Evolutionary conservation across 495 filamentous ascomycete species (phyloP).

Genomic region (Amniculicola lignicola): DNA sequence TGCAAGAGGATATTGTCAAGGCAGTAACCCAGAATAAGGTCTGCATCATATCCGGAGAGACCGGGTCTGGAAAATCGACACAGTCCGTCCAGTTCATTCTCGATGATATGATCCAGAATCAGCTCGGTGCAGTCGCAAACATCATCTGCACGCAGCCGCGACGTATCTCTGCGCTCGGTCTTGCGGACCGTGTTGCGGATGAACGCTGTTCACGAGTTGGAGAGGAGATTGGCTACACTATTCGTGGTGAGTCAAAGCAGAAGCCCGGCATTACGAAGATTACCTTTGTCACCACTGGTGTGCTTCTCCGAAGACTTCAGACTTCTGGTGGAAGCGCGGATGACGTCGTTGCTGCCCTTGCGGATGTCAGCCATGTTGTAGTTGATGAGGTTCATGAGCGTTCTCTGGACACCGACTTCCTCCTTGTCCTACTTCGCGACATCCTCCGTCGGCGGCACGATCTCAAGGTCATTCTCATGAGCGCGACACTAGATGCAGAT

Average conservation of each 20-base stretch:
- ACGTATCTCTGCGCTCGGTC: slow-evolving; percentile 87
- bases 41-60: slow-evolving; percentile 94
- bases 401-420: slow-evolving; percentile 91
- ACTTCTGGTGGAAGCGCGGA: slow-evolving; percentile 75
- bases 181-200: slow-evolving; percentile 91
- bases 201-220: slow-evolving; percentile 81
- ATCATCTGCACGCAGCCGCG: slow-evolving; percentile 96
- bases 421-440: slow-evolving; percentile 83
- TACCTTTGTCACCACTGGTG: slow-evolving; percentile 94
- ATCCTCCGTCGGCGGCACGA: slow-evolving; percentile 73
- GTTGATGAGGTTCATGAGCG: slow-evolving; percentile 98
- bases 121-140: slow-evolving; percentile 73
- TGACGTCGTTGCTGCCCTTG: slow-evolving; percentile 66
- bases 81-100: slow-evolving; percentile 95
- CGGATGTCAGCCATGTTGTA: slow-evolving; percentile 89
- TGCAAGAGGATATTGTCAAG: slow-evolving; percentile 68
- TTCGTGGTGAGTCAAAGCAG: slow-evolving; percentile 81
- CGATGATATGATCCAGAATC: slow-evolving; percentile 78
- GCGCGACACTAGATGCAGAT: slow-evolving; percentile 87
- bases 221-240: slow-evolving; percentile 90
- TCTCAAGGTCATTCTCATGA: slow-evolving; percentile 95
- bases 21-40: slow-evolving; percentile 75
- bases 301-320: slow-evolving; percentile 85
- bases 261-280: slow-evolving; percentile 72
- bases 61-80: slow-evolving; percentile 93